phyloP scores from a whole-genome alignment of 495 filamentous ascomycete species.

The Talaromyces adpressus region DNA sequence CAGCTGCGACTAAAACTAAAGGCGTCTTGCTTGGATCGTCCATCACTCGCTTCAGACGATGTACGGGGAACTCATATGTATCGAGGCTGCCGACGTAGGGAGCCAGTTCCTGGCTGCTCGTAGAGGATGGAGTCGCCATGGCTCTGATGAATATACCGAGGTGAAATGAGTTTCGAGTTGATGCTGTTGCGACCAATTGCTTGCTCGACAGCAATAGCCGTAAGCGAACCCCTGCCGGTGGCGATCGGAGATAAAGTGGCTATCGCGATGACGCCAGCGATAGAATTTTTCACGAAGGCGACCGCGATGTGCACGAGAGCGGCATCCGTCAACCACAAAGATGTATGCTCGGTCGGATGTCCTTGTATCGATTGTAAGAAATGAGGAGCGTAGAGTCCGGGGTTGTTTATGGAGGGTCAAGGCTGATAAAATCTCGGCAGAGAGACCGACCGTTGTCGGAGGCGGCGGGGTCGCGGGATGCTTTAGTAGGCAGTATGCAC shows the following conservation, averaged over 20 bases:
- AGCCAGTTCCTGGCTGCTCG: not conserved
- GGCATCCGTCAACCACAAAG: not conserved
- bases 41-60: slow-evolving; percentile 64
- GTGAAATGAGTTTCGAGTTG: not conserved
- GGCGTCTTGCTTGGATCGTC: slow-evolving; percentile 63
- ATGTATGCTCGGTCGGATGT: not conserved
- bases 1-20: slow-evolving; percentile 80
- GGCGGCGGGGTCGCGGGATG: not conserved
- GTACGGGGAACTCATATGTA: slow-evolving; percentile 66
- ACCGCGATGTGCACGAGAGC: not conserved
- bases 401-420: not conserved
- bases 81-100: slow-evolving; percentile 18
- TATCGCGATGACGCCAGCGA: slow-evolving; percentile 1
- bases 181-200: not conserved
- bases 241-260: slow-evolving; percentile 4
- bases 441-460: slow-evolving; percentile 2
- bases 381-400: not conserved
- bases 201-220: not conserved
- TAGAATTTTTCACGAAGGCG: not conserved
- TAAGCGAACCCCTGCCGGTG: not conserved
- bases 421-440: not conserved
- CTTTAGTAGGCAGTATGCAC: not conserved
- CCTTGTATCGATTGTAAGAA: not conserved
- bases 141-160: no score
- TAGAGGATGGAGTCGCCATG: slow-evolving; percentile 6